These are phyloP conservation scores for Gregarina niphandrodes DNA, from an alignment of 169 alveolate genomes.

Conservation along the genomic window DNA sequence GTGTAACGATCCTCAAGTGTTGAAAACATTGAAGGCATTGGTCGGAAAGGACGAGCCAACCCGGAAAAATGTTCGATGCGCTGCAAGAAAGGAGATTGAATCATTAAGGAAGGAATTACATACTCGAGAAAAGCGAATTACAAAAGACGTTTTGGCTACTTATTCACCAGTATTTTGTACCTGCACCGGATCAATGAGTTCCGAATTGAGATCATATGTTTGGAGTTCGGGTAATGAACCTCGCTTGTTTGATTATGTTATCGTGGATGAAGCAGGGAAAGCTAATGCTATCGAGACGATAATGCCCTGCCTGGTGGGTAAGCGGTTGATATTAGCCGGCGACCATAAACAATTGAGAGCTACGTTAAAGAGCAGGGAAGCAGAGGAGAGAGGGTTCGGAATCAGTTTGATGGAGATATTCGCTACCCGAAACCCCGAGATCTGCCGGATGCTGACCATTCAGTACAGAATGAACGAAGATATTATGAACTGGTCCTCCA, in stretches of 20 bases:
- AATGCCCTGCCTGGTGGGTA: slow-evolving; percentile 14
- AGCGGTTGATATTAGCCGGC: slow-evolving; percentile 13
- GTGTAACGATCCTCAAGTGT: no score
- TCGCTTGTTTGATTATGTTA: slow-evolving; percentile 9
- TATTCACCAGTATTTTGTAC: slow-evolving; percentile 11
- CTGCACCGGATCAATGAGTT: slow-evolving; percentile 15
- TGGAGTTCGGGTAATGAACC: no score
- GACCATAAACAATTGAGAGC: slow-evolving; percentile 22
- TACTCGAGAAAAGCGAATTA: not conserved
- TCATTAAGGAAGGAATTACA: not conserved
- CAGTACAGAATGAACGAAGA: slow-evolving; percentile 13
- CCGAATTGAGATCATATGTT: no score
- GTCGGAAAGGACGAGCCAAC: no score
- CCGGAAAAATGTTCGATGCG: no score
- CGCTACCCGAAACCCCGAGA: slow-evolving; percentile 5
- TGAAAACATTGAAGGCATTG: no score
- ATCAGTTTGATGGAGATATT: slow-evolving; percentile 13
- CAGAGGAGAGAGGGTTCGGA: slow-evolving; percentile 11
- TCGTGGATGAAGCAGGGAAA: slow-evolving; percentile 20
- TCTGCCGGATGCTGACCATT: slow-evolving; percentile 7
- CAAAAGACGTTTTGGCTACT: not conserved
- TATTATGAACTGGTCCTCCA: slow-evolving; percentile 19
- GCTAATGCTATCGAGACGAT: slow-evolving; percentile 16
- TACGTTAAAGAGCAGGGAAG: slow-evolving; percentile 8
- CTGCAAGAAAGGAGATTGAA: not conserved